Evolutionary conservation across 1,284 basidiomycete genomes (phyloP).

Genomic region (Ceraceosorus bombacis): DNA sequence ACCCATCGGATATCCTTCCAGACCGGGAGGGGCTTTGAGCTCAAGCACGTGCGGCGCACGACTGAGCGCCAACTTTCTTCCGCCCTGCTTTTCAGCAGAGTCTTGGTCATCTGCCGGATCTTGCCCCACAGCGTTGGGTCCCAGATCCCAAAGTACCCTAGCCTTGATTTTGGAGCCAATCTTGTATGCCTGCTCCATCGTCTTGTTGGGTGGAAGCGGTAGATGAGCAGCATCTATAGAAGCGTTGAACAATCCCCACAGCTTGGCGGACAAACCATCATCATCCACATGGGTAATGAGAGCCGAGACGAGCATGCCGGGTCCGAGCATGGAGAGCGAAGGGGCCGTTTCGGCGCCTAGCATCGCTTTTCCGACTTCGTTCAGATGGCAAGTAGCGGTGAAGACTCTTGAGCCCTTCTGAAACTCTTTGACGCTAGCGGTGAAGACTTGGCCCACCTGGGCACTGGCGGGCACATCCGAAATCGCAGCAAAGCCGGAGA

Average conservation of each 20-base stretch:
- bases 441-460: slow-evolving; percentile 46
- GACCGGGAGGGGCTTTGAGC: slow-evolving; percentile 23
- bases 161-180: slow-evolving; percentile 67
- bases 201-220: slow-evolving; percentile 32
- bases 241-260: slow-evolving; percentile 87
- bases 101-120: slow-evolving; percentile 12
- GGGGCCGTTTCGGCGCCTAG: slow-evolving; percentile 18
- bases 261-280: slow-evolving; percentile 76
- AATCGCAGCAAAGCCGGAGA: slow-evolving; percentile 43
- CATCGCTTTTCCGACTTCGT: slow-evolving; percentile 28
- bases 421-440: slow-evolving; percentile 43
- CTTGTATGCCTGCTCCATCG: slow-evolving; percentile 51
- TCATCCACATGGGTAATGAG: slow-evolving; percentile 73
- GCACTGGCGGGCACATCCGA: slow-evolving; percentile 25
- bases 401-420: slow-evolving; percentile 46
- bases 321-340: slow-evolving; percentile 71
- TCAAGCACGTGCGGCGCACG: slow-evolving; percentile 32
- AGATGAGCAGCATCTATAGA: slow-evolving; percentile 81
- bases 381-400: slow-evolving; percentile 38
- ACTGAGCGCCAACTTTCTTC: slow-evolving; percentile 40
- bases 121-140: slow-evolving; percentile 14
- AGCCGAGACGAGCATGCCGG: slow-evolving; percentile 75
- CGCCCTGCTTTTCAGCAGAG: slow-evolving; percentile 20
- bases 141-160: slow-evolving; percentile 65
- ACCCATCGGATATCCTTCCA: slow-evolving; percentile 35